Base-by-base conservation (phyloP, 345 rosid genomes). In the Cochlearia excelsa region DNA sequence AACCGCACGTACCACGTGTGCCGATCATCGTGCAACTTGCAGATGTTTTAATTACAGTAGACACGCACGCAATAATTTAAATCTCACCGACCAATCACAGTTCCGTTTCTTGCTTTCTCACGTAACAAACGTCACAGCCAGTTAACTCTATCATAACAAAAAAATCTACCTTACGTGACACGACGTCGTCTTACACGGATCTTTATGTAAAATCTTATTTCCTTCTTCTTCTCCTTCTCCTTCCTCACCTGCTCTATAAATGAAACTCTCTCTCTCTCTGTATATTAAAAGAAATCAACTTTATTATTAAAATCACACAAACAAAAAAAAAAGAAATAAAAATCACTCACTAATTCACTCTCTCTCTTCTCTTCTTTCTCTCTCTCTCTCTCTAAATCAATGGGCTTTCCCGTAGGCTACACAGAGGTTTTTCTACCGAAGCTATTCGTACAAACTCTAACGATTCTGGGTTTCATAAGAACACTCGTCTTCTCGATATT, bases 371-470 rank as follows among this genome's bases (percentile, higher is more conserved):
- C 23, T 16, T 16, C 44, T 57, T 8, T 39, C 58, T 57, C 51
- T 57, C 43, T 45, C 30, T 54, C 46, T 50, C 6, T 31, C 35
- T 51, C 1, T 44, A 28, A 29, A 57, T 26, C 59, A 53, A 88
- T 91, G 96, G 98, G 98, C 1, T 91, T 88, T 63, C 92, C 98
- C 5, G 81, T 88, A 31, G 89, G 82, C 30, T 91, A 82, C 75
- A 75, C 88, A 2, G 90, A 91, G 51, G 85, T 85, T 3, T 81
- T 79, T 71, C 46, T 88, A 57, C 96, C 95, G 1, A 86, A 75
- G 62, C 67, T 84, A 23, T 84, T 88, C 54, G 86, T 91, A 8
- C 90, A 79, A 67, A 43, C 80, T 1, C 86, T 88, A 42, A 80
- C 78, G 53, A 57, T 88, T 39, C 82, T 91, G 44, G 88, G 85